These are phyloP conservation scores for Eucalyptus caleyi DNA, from an alignment of 345 rosid species.

Conservation along the genomic window DNA sequence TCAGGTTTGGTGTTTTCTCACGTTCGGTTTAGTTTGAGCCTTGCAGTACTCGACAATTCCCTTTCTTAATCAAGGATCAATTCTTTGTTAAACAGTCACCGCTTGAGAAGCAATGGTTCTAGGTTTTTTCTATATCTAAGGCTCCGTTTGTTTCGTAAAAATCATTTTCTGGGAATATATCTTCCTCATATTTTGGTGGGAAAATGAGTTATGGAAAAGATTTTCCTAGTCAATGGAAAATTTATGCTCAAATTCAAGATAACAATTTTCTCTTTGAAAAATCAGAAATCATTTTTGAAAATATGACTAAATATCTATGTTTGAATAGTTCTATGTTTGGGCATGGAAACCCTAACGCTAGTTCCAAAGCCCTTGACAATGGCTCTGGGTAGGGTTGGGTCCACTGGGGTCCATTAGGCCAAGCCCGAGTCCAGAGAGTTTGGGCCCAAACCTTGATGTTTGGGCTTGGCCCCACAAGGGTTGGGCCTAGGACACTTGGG, in stretches of 20 bases:
- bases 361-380: not conserved
- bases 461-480: too few relatives aligned
- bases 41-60: not conserved
- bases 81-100: not conserved
- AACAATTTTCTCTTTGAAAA: not conserved
- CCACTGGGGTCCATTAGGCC: not conserved
- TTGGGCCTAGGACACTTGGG: too few relatives aligned
- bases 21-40: not conserved
- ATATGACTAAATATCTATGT: not conserved
- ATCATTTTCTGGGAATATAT: not conserved
- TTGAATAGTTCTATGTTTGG: not conserved
- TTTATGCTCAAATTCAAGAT: not conserved
- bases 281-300: not conserved
- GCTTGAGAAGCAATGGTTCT: not conserved
- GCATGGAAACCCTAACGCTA: rapidly evolving
- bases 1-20: not conserved
- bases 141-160: rapidly evolving
- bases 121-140: not conserved
- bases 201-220: not conserved
- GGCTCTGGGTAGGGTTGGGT: not conserved
- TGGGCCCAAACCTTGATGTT: too few relatives aligned
- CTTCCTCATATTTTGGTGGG: not conserved
- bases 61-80: not conserved
- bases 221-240: not conserved
- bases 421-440: not conserved